Evolutionary conservation across 768 basidiomycete genomes (phyloP).

Genomic region (Psilocybe cubensis): DNA sequence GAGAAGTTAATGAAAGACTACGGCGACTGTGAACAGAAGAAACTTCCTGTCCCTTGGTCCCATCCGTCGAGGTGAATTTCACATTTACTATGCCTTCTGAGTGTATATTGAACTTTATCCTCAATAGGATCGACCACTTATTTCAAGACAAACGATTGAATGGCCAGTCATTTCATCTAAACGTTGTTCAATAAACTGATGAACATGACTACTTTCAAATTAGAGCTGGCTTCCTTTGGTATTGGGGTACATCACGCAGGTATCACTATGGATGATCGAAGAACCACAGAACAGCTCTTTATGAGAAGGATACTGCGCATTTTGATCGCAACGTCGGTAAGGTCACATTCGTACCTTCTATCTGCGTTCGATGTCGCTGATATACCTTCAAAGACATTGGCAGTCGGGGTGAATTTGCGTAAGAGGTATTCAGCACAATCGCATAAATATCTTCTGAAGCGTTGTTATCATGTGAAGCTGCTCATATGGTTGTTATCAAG

Average conservation of each 20-base stretch:
- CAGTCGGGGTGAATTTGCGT: conserved; percentile 97
- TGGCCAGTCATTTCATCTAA: conserved; percentile 39
- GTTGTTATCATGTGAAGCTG: conserved; percentile 51
- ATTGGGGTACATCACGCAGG: conserved; percentile 96
- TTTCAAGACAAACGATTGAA: conserved; percentile 74
- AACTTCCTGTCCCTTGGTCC: conserved; percentile 68
- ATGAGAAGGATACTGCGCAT: conserved; percentile 64
- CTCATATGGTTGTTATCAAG: conserved; percentile 92
- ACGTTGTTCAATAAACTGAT: not conserved
- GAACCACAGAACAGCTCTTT: conserved; percentile 74
- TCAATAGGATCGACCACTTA: conserved; percentile 49
- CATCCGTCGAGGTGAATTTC: conserved; percentile 53
- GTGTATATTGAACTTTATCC: not conserved
- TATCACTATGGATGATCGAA: conserved; percentile 72
- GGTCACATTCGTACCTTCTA: conserved; percentile 23
- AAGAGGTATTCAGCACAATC: conserved; percentile 28
- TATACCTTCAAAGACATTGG: conserved; percentile 68
- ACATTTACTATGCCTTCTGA: not conserved
- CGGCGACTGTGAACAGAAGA: conserved; percentile 52
- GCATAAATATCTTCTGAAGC: not conserved
- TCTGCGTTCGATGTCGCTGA: not conserved
- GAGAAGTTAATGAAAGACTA: conserved; percentile 79
- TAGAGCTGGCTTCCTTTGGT: conserved; percentile 70
- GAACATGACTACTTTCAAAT: not conserved
- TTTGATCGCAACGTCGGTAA: conserved; percentile 83